Percentiles rank a stretch among this genome's conserved stretches.
These are phyloP conservation scores for Trichoderma koningiopsis DNA, from an alignment of 2,329 filamentous ascomycete genomes.

Conservation along the genomic window DNA sequence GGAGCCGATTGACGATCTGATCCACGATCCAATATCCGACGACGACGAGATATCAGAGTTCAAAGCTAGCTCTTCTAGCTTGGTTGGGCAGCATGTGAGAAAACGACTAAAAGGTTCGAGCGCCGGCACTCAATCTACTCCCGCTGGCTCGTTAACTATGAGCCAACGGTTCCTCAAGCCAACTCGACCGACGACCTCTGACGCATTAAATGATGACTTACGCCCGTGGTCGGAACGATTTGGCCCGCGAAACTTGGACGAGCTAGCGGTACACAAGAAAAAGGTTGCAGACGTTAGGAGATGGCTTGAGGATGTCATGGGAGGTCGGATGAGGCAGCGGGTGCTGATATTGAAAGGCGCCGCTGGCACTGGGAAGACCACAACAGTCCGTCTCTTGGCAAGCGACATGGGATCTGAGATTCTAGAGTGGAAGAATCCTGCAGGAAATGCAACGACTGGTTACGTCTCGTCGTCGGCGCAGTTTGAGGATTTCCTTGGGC, in stretches of 20 bases:
- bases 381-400: conserved; percentile 77
- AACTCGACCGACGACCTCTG: conserved; percentile 35
- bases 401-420: conserved; percentile 75
- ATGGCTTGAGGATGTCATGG: conserved; percentile 78
- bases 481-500: conserved; percentile 89
- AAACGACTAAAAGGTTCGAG: conserved; percentile 52
- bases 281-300: conserved; percentile 84
- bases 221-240: conserved; percentile 89
- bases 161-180: conserved; percentile 58
- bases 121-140: conserved; percentile 30
- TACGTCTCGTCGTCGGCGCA: conserved; percentile 73
- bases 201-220: conserved; percentile 53
- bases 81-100: conserved; percentile 58
- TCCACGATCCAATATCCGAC: conserved; percentile 62
- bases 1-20: conserved; percentile 47
- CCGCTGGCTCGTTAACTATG: conserved; percentile 35
- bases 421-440: conserved; percentile 88
- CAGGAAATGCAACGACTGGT: conserved; percentile 59
- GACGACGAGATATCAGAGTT: conserved; percentile 59
- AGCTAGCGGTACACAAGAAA: conserved; percentile 91
- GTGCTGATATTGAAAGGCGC: conserved; percentile 85
- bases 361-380: conserved; percentile 91
- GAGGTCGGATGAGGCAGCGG: conserved; percentile 66
- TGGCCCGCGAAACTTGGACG: conserved; percentile 71
- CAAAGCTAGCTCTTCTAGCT: conserved; percentile 53